Conservation (phyloP, 352 stramenopile genomes). For the Discostella stelligera region DNA sequence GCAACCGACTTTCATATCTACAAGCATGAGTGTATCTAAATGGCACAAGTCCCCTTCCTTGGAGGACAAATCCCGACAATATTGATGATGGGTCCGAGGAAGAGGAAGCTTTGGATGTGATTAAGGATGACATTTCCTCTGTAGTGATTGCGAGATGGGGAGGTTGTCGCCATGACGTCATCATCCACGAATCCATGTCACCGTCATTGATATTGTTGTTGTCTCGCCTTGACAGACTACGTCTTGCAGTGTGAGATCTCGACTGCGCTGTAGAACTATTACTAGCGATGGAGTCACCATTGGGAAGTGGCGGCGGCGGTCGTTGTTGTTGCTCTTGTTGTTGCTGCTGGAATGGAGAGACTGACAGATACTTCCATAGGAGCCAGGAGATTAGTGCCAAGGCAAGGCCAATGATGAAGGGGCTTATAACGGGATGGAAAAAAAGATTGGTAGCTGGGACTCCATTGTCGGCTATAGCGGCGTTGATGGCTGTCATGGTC, state of each 20-base stretch:
- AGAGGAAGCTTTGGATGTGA: background rate
- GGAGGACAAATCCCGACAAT: background rate
- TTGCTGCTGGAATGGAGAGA: background rate
- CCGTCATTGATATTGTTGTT: background rate
- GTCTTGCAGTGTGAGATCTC: background rate
- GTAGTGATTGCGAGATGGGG: background rate
- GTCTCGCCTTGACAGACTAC: background rate
- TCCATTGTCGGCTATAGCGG: background rate
- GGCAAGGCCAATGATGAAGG: background rate
- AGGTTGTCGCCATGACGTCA: background rate
- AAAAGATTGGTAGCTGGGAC: background rate
- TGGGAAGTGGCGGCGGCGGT: background rate
- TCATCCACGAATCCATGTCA: background rate
- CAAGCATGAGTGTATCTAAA: slow-evolving; percentile 24
- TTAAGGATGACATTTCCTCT: background rate
- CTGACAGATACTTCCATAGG: slow-evolving; percentile 19
- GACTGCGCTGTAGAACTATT: too few relatives aligned
- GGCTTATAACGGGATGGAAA: background rate
- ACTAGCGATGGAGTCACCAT: background rate
- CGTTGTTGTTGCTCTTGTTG: background rate
- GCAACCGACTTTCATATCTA: slow-evolving; percentile 20
- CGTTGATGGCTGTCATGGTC: background rate
- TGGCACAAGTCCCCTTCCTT: slow-evolving; percentile 18
- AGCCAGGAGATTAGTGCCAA: slow-evolving; percentile 24
- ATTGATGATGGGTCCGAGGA: background rate